Evolutionary conservation across 306 rosid species (phyloP).

Genomic region (Canavalia ensiformis): DNA sequence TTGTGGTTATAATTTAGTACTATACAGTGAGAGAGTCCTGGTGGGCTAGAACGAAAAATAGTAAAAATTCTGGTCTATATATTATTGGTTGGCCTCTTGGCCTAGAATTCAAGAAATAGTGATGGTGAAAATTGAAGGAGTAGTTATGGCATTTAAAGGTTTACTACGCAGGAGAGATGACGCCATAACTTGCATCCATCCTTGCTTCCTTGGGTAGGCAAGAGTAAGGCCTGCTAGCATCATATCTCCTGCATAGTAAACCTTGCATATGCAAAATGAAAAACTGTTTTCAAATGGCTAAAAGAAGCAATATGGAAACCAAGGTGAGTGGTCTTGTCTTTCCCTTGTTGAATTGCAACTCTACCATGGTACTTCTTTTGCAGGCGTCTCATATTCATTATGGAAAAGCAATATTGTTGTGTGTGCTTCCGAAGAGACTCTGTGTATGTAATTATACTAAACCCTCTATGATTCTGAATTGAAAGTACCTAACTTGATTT

Average conservation of each 20-base stretch:
- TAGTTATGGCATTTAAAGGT: conserved; percentile 53
- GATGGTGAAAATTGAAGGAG: not conserved
- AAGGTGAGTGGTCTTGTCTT: conserved; percentile 37
- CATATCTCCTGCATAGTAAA: conserved; percentile 59
- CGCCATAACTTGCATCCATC: conserved; percentile 46
- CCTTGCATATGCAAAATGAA: conserved; percentile 52
- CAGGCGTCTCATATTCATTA: conserved; percentile 19
- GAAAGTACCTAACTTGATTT: conserved; percentile 2
- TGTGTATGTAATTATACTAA: not conserved
- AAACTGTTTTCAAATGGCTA: not conserved
- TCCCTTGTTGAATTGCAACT: not conserved
- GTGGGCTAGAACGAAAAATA: not conserved
- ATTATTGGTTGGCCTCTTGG: conserved; percentile 26
- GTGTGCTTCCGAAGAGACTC: not conserved
- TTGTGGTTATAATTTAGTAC: conserved; percentile 41
- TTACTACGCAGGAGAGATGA: conserved; percentile 88
- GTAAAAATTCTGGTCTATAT: conserved; percentile 25
- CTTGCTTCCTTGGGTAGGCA: not conserved
- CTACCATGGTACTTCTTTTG: conserved; percentile 9
- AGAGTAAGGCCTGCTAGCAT: conserved; percentile 27
- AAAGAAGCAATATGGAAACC: conserved; percentile 21
- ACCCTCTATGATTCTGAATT: not conserved
- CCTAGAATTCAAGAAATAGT: conserved; percentile 20
- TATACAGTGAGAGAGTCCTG: not conserved
- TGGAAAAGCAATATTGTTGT: not conserved